A percentile compares a stretch with the other conserved stretches of the same genome.
phyloP scores from a whole-genome alignment of 768 basidiomycete genomes.

The Mrakia frigida region DNA sequence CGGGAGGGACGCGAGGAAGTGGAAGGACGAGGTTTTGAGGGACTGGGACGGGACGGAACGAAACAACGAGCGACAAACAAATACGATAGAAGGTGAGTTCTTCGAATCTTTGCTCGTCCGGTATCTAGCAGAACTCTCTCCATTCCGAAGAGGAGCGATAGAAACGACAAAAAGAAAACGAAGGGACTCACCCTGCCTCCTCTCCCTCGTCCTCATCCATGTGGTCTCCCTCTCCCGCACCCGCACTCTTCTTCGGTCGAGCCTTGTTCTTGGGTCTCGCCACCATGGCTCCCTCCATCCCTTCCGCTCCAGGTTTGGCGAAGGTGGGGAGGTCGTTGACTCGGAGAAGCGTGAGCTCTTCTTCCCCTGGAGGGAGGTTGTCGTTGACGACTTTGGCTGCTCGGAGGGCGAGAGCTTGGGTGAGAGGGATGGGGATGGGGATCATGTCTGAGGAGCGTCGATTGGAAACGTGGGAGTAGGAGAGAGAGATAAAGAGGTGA shows the following conservation, averaged over 20 bases:
- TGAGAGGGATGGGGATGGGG: conserved; percentile 12
- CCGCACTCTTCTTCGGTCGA: neutral
- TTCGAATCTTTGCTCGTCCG: too few relatives aligned
- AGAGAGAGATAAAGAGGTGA: neutral
- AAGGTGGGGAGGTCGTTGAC: neutral
- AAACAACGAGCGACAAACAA: too few relatives aligned
- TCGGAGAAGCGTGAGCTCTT: neutral
- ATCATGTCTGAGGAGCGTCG: conserved; percentile 6
- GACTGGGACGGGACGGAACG: neutral
- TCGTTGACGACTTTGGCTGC: neutral
- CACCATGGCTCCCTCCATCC: neutral
- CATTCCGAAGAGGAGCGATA: too few relatives aligned
- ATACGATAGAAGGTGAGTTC: too few relatives aligned
- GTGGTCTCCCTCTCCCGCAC: neutral
- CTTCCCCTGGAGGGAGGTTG: neutral
- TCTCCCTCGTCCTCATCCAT: neutral
- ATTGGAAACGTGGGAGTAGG: neutral
- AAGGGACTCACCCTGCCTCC: neutral
- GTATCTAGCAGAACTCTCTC: too few relatives aligned
- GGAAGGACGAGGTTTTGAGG: neutral
- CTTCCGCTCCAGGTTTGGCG: neutral
- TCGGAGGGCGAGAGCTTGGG: neutral
- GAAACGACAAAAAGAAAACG: too few relatives aligned
- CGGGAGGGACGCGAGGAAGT: neutral
- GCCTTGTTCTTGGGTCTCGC: conserved; percentile 8